Base-by-base conservation (phyloP, 176 grass and related monocot genomes). In the Eleusine coracana region DNA sequence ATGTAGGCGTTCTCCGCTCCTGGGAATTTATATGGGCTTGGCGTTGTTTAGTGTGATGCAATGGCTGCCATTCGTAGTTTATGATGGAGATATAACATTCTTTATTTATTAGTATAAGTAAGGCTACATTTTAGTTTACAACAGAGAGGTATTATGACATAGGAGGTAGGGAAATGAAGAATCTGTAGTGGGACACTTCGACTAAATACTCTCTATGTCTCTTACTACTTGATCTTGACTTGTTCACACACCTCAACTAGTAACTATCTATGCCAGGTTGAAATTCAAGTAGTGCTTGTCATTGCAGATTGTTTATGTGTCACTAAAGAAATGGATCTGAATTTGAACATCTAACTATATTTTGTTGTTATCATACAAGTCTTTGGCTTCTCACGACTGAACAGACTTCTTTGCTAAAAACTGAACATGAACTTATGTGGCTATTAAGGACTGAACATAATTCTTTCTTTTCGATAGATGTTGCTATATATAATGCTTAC, bases 221-320 rank as follows among this genome's bases (percentile, higher is more conserved):
- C 55, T 23, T 59, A 23, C 7, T 23, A 21, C 55, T 59, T 59
- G 55, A 59, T n/a, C 55, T n/a, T 59, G 55, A 59, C 7, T 59
- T 59, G 23, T 59, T 25, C 25, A 25, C n/a, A 59, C 80, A 12
- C 72, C 60, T 80, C 66, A 81, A 76, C 31, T 54, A 81, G 69
- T 73, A 89, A 56, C 36, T 86, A 7, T 83, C 42, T 82, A 75
- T 90, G 73, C 55, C 80, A 96, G 97, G 91, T 99, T 87, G 97
- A 99, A 92, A 92, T 99, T 81, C 84, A 88, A 70, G 76, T 49
- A 2, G 97, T 94, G 71, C 70, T 99, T 25, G 25, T 25, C 25
- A 25, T 25, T 25, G 25, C 25, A 25, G 25, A 25, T 25, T 25
- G 25, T 25, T 25, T 25, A 25, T 25, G 25, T 25, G 25, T 25